Conservation (phyloP, 2,329 filamentous ascomycete species). For the Rugonectria rugulosa region DNA sequence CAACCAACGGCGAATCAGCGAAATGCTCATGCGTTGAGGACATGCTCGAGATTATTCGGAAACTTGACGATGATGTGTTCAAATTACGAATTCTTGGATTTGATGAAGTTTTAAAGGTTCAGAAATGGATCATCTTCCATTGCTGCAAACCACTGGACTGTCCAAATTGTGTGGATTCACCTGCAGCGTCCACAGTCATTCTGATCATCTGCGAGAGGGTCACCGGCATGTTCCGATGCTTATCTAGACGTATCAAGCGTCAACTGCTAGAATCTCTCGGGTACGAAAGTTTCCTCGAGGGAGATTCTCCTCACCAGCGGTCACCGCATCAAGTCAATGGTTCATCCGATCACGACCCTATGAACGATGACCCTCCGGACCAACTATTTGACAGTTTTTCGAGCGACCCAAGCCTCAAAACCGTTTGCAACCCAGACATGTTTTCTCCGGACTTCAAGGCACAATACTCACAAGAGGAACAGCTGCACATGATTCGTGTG, state of each 20-base stretch:
- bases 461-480: slow-evolving; percentile 40
- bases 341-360: not conserved
- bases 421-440: slow-evolving; percentile 34
- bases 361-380: not conserved
- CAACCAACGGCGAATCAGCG: not conserved
- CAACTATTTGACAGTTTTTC: slow-evolving; percentile 29
- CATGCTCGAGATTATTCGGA: slow-evolving; percentile 35
- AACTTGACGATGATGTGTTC: slow-evolving; percentile 43
- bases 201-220: slow-evolving; percentile 41
- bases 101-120: slow-evolving; percentile 40
- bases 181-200: slow-evolving; percentile 27
- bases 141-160: slow-evolving; percentile 39
- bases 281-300: not conserved
- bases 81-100: slow-evolving; percentile 35
- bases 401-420: slow-evolving; percentile 6
- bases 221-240: slow-evolving; percentile 40
- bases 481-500: slow-evolving; percentile 40
- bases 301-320: not conserved
- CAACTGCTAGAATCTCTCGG: not conserved
- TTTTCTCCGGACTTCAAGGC: slow-evolving; percentile 37
- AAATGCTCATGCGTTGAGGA: slow-evolving; percentile 36
- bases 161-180: slow-evolving; percentile 19
- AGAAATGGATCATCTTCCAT: slow-evolving; percentile 41
- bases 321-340: not conserved
- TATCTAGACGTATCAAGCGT: slow-evolving; percentile 25